Evolutionary conservation across 306 rosid species (phyloP).

Genomic region (Pterocarpus macrocarpus): DNA sequence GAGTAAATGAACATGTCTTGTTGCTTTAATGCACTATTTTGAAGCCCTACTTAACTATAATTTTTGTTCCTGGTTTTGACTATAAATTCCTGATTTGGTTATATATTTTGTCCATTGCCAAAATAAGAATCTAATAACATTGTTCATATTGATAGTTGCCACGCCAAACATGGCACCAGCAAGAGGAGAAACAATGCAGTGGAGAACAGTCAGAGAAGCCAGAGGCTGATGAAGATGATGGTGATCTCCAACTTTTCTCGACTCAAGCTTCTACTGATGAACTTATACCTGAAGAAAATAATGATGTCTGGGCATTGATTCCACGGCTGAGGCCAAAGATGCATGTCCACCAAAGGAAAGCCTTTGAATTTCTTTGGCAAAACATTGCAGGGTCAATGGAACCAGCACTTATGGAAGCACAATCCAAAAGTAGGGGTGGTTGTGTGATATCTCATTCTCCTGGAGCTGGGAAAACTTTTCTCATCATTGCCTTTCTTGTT

Average conservation of each 20-base stretch:
- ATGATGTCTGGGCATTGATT: slow-evolving; percentile 72
- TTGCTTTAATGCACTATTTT: neutral
- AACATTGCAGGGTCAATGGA: slow-evolving; percentile 79
- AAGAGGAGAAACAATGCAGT: slow-evolving; percentile 60
- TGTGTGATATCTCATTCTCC: slow-evolving; percentile 97
- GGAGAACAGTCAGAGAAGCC: slow-evolving; percentile 52
- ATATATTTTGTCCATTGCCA: neutral
- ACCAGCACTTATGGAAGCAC: slow-evolving; percentile 61
- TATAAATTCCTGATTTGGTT: slow-evolving; percentile 38
- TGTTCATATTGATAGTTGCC: slow-evolving; percentile 60
- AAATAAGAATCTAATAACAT: slow-evolving; percentile 35
- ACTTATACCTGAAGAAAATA: slow-evolving; percentile 62
- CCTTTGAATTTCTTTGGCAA: slow-evolving; percentile 82
- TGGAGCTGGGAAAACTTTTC: slow-evolving; percentile 90
- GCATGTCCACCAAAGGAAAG: slow-evolving; percentile 87
- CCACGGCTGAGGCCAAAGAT: slow-evolving; percentile 52
- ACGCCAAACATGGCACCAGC: slow-evolving; percentile 48
- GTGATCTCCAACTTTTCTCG: slow-evolving; percentile 48
- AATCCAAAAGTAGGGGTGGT: slow-evolving; percentile 71
- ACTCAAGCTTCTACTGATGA: slow-evolving; percentile 47
- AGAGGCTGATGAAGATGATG: slow-evolving; percentile 57
- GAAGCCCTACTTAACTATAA: neutral
- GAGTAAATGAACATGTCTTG: neutral
- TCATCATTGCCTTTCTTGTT: slow-evolving; percentile 79
- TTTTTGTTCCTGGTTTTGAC: slow-evolving; percentile 59